Evolutionary conservation across 352 stramenopile genomes (phyloP).

Genomic region (Globisporangium nodosum): DNA sequence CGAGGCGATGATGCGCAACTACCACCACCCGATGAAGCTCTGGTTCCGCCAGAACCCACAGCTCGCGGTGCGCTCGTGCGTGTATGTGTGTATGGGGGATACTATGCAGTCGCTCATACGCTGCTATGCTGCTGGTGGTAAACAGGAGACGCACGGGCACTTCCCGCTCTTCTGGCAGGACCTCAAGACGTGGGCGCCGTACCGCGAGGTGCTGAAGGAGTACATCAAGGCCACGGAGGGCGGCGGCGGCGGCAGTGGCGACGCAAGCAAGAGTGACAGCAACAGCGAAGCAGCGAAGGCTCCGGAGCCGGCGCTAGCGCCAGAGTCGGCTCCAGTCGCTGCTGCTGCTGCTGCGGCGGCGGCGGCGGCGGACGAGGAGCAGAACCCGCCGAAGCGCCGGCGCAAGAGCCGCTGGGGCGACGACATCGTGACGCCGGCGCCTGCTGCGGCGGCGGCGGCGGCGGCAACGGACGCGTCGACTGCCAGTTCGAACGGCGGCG

Average conservation of each 20-base stretch:
- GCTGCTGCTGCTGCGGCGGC: neutral
- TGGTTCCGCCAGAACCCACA: slow-evolving; percentile 73
- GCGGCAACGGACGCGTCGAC: neutral
- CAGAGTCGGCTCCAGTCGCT: neutral
- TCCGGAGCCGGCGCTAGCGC: neutral
- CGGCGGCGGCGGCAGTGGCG: neutral
- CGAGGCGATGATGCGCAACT: slow-evolving; percentile 86
- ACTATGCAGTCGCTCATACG: neutral
- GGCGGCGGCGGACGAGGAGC: slow-evolving; percentile 19
- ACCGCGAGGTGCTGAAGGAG: slow-evolving; percentile 88
- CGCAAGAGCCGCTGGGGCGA: slow-evolving; percentile 87
- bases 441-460: slow-evolving; percentile 1
- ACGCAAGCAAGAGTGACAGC: neutral
- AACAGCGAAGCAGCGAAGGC: neutral
- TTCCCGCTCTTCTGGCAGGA: slow-evolving; percentile 96
- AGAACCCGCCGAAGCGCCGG: slow-evolving; percentile 52
- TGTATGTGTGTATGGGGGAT: neutral
- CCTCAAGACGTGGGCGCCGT: slow-evolving; percentile 90
- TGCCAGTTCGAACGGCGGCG: slow-evolving; percentile 18
- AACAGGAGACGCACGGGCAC: slow-evolving; percentile 72
- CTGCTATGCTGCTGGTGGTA: neutral
- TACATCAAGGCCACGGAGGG: slow-evolving; percentile 60
- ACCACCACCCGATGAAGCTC: slow-evolving; percentile 85
- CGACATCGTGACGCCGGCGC: slow-evolving; percentile 25
- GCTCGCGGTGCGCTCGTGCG: slow-evolving; percentile 22